Base-by-base conservation (phyloP, 179 eudicot genomes). In the Nepenthes alata region DNA sequence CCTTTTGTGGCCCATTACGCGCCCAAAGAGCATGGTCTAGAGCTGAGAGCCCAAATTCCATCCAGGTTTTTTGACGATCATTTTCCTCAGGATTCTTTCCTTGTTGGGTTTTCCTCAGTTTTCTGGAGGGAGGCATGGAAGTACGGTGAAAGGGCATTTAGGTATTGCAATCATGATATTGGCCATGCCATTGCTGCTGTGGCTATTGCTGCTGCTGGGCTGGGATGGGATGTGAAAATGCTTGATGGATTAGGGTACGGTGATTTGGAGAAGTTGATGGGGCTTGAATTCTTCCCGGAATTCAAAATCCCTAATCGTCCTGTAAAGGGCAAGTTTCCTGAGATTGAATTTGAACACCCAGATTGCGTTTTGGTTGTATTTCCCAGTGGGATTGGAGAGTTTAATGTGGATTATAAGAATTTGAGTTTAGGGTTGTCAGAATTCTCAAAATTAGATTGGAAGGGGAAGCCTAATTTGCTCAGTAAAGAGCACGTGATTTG, bases 51-150 rank as follows among this genome's bases (percentile, higher is more conserved):
- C 51, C 76, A 83, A 67, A 74, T 84, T 36, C 77, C 80, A 62
- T 47, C 69, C 63, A 79, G 70, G 57, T 79, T 91, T 68, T 75
- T 84, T 41, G 58, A 57, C 58, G 61, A 58, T 15, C 57, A 57
- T 60, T 80, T 89, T 25, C 83, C 85, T 5, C 55, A 77, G 12
- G 77, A 68, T 60, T 82, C 83, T 57, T 83, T 91, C 57, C 71
- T 91, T 59, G 58, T 91, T 15, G 97, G 97, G 47, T 57, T 91
- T 53, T 79, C 95, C 2, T 91, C 95, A 2, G 77, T 91, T 74
- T 88, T 88, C 69, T 88, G 96, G 97, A 80, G 96, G 62, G 97
- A 91, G 64, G 86, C 96, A 45, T 91, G 96, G 97, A 88, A 88
- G 70, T 91, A 91, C 66, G 97, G 97, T 2, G 97, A 91, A 64